A percentile compares a stretch with the other conserved stretches of the same genome.
Conservation (phyloP, 2,329 filamentous ascomycete species). For the Elsinoe perseae region DNA sequence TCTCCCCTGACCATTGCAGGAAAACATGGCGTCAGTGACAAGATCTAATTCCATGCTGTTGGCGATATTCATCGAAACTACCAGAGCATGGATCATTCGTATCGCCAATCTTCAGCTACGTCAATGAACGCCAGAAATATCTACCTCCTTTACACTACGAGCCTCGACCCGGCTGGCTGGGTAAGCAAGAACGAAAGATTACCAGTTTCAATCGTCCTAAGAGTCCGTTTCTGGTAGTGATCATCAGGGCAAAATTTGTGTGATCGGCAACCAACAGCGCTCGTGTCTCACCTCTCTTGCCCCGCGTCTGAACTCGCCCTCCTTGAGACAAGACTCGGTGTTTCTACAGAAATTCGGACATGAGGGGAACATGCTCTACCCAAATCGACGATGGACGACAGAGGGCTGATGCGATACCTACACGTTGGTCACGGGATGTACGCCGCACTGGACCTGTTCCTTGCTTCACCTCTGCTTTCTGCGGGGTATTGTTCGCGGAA, state of each 20-base stretch:
- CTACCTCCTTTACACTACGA: background rate
- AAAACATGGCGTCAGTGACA: conserved; percentile 7
- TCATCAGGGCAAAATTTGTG: conserved; percentile 4
- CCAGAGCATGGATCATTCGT: conserved; percentile 9
- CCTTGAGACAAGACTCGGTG: background rate
- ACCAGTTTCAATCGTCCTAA: background rate
- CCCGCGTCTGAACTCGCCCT: background rate
- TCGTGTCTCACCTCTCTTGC: conserved; percentile 5
- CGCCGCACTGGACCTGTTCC: background rate
- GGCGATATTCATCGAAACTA: background rate
- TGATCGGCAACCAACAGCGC: conserved; percentile 1
- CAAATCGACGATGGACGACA: conserved; percentile 4
- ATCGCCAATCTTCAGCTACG: background rate
- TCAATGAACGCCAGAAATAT: background rate
- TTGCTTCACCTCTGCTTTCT: background rate
- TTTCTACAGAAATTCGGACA: background rate
- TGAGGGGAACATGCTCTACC: background rate
- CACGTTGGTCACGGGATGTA: background rate
- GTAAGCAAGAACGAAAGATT: background rate
- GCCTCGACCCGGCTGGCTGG: conserved; percentile 3
- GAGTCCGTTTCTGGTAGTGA: background rate
- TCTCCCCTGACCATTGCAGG: conserved; percentile 5
- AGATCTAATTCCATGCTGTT: background rate
- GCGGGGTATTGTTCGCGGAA: background rate
- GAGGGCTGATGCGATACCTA: background rate